phyloP scores from a whole-genome alignment of 192 early-diverging fungal species.

The Spizellomyces punctatus region DNA sequence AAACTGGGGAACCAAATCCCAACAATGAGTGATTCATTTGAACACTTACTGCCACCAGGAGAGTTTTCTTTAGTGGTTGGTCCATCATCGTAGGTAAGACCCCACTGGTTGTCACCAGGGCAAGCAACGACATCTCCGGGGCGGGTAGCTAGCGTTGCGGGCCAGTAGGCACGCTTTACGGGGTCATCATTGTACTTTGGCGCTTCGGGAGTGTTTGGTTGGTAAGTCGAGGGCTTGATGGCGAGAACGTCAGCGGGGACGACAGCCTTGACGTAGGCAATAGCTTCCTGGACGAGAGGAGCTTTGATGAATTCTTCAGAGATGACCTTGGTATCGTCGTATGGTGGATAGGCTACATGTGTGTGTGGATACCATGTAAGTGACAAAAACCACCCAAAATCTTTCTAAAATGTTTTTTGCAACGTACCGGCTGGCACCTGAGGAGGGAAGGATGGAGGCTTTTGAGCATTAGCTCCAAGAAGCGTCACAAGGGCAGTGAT shows the following conservation, averaged over 20 bases:
- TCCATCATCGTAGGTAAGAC: conserved; percentile 25
- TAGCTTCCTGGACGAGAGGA: neutral
- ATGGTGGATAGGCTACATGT: no score
- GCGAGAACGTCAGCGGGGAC: conserved; percentile 11
- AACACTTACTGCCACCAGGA: no score
- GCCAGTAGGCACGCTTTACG: neutral
- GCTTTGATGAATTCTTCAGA: neutral
- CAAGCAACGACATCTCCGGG: conserved; percentile 1
- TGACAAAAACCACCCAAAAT: no score
- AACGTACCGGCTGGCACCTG: no score
- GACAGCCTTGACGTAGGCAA: neutral
- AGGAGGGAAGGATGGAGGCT: no score
- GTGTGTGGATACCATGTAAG: no score
- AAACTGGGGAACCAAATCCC: no score
- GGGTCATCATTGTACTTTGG: neutral
- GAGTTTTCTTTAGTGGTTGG: neutral
- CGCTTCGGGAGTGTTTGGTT: neutral
- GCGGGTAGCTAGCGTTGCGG: neutral
- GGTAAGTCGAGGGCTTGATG: neutral
- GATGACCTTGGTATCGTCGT: no score
- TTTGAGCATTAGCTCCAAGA: no score
- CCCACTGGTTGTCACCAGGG: conserved; percentile 26
- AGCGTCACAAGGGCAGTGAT: no score
- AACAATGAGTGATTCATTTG: no score
- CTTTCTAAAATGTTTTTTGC: no score